Percentiles rank a stretch among this genome's conserved stretches.
Evolutionary conservation across 2,329 filamentous ascomycete species (phyloP).

Genomic region (Monascus ruber): DNA sequence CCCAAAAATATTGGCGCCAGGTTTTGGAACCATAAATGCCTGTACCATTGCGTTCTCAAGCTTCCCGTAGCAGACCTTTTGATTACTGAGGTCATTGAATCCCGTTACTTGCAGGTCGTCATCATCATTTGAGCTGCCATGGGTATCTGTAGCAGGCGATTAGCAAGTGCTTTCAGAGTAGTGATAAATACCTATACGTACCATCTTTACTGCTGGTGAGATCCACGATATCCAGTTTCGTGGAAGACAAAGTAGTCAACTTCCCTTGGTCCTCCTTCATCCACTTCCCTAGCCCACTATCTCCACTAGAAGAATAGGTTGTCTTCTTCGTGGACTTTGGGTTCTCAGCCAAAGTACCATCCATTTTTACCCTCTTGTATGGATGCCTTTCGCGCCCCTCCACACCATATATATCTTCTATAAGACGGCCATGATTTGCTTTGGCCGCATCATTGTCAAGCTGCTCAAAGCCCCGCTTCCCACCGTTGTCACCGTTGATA

Average conservation of each 20-base stretch:
- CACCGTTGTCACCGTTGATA: slow-evolving; percentile 15
- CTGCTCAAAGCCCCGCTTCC: slow-evolving; percentile 20
- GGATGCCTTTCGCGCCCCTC: slow-evolving; percentile 53
- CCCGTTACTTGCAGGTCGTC: slow-evolving; percentile 34
- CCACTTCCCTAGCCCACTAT: slow-evolving; percentile 52
- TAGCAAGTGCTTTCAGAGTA: slow-evolving; percentile 6
- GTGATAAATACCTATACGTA: neutral
- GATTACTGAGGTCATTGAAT: slow-evolving; percentile 48
- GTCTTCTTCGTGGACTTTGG: slow-evolving; percentile 32
- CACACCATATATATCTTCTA: slow-evolving; percentile 67
- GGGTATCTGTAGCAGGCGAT: slow-evolving; percentile 11
- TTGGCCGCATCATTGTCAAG: slow-evolving; percentile 21
- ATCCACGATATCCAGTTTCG: slow-evolving; percentile 41
- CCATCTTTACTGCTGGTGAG: slow-evolving; percentile 27
- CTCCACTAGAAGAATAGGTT: slow-evolving; percentile 37
- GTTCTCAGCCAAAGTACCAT: slow-evolving; percentile 35
- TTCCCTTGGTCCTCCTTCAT: slow-evolving; percentile 49
- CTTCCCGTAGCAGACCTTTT: slow-evolving; percentile 73
- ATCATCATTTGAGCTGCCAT: slow-evolving; percentile 17
- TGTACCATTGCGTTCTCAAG: slow-evolving; percentile 57
- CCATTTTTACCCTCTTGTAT: slow-evolving; percentile 54
- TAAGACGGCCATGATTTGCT: slow-evolving; percentile 33
- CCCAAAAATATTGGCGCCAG: slow-evolving; percentile 47
- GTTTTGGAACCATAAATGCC: slow-evolving; percentile 58
- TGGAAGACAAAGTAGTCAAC: slow-evolving; percentile 27